phyloP scores from a whole-genome alignment of 805 yeast species.

The Diddensiella caesifluorescens region DNA sequence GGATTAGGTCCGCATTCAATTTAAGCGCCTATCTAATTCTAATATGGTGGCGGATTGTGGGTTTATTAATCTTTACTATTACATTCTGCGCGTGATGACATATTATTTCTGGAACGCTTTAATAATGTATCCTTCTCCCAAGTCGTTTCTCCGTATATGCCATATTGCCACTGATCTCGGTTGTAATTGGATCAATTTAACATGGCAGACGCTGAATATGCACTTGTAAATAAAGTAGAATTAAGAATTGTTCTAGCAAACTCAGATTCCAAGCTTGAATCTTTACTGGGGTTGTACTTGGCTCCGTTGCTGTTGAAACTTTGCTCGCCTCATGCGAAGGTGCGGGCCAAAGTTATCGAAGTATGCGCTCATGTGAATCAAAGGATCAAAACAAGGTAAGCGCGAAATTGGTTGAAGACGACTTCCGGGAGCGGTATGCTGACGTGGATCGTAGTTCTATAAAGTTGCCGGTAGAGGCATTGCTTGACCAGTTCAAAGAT shows the following conservation, averaged over 20 bases:
- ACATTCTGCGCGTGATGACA: no score
- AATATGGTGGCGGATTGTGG: no score
- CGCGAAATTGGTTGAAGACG: no score
- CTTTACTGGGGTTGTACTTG: conserved; percentile 55
- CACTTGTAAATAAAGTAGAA: conserved; percentile 58
- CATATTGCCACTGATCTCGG: no score
- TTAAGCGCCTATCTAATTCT: no score
- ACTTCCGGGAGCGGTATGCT: no score
- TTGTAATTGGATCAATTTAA: not conserved
- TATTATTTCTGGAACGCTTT: no score
- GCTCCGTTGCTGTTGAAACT: conserved; percentile 76
- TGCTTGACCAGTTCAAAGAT: conserved; percentile 56
- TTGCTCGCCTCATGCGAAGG: conserved; percentile 61
- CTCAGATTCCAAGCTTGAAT: conserved; percentile 57
- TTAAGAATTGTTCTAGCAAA: conserved; percentile 73
- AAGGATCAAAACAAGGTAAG: conserved; percentile 46
- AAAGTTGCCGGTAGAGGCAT: conserved; percentile 57
- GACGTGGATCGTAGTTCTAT: conserved; percentile 32
- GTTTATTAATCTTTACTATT: no score
- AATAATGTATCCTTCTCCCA: no score
- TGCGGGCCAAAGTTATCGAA: conserved; percentile 61
- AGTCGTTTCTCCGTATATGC: no score
- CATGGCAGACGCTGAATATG: conserved; percentile 25
- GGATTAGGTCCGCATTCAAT: no score
- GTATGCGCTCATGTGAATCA: conserved; percentile 64